These are phyloP conservation scores for Byssothecium circinans DNA, from an alignment of 2,329 filamentous ascomycete species.

Conservation along the genomic window DNA sequence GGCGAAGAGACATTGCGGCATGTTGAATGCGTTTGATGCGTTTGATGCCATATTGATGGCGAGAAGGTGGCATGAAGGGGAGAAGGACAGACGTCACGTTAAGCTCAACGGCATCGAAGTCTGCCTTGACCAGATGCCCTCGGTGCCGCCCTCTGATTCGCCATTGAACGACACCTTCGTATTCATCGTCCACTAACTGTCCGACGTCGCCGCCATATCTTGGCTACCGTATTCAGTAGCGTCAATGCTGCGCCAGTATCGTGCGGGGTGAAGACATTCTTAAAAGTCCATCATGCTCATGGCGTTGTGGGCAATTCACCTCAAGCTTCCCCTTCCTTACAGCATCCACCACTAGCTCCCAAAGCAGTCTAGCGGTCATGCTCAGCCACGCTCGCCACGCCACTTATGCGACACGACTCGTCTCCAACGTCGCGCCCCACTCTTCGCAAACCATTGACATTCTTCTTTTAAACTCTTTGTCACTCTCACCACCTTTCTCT, in stretches of 20 bases:
- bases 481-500: neutral
- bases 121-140: constrained; percentile 2
- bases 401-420: constrained; percentile 3
- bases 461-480: neutral
- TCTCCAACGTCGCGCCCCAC: neutral
- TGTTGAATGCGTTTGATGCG: neutral
- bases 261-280: neutral
- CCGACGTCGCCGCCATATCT: neutral
- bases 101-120: neutral
- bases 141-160: constrained; percentile 3
- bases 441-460: neutral
- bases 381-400: constrained; percentile 14
- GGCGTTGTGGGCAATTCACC: too few species aligned
- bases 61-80: neutral
- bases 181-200: constrained; percentile 5
- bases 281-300: too few species aligned
- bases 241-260: neutral
- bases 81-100: neutral
- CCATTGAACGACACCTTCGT: neutral
- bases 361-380: constrained; percentile 5
- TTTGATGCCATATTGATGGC: neutral
- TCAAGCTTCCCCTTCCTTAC: neutral
- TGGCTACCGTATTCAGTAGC: neutral
- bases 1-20: neutral
- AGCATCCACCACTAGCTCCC: neutral